Evolutionary conservation across 2,329 filamentous ascomycete genomes (phyloP).

Genomic region (Neodidymelliopsis sp.): DNA sequence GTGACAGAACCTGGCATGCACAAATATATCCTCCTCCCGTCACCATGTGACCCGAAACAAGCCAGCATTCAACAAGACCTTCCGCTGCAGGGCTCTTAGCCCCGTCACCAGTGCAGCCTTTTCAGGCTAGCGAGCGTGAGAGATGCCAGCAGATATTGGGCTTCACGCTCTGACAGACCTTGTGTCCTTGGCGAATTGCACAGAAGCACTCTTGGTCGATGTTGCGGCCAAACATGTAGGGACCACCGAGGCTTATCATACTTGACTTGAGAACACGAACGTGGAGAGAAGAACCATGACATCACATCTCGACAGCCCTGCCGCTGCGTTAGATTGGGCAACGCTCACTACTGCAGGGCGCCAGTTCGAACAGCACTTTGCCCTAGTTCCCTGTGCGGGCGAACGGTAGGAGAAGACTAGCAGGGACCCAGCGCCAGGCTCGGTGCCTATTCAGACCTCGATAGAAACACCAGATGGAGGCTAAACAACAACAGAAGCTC

Average conservation of each 20-base stretch:
- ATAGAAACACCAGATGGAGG: neutral
- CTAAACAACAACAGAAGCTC: slow-evolving; percentile 7
- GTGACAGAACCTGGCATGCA: neutral
- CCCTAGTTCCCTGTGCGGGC: no score
- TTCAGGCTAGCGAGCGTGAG: slow-evolving; percentile 32
- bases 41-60: slow-evolving; percentile 2
- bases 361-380: no score
- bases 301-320: neutral
- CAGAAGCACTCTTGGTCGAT: slow-evolving; percentile 27
- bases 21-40: neutral
- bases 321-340: no score
- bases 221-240: slow-evolving; percentile 27
- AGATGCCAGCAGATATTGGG: slow-evolving; percentile 40
- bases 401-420: no score
- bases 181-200: slow-evolving; percentile 36
- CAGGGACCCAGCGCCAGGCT: no score
- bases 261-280: slow-evolving; percentile 9
- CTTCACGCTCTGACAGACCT: slow-evolving; percentile 32
- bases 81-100: slow-evolving; percentile 29
- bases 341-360: no score
- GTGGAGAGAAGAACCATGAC: neutral
- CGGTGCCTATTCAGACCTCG: no score
- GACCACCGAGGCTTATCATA: slow-evolving; percentile 16
- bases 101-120: slow-evolving; percentile 37
- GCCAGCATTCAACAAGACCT: slow-evolving; percentile 23